Evolutionary conservation across 1,284 basidiomycete species (phyloP).

Genomic region (Leccinum olivaceoglutinosum): DNA sequence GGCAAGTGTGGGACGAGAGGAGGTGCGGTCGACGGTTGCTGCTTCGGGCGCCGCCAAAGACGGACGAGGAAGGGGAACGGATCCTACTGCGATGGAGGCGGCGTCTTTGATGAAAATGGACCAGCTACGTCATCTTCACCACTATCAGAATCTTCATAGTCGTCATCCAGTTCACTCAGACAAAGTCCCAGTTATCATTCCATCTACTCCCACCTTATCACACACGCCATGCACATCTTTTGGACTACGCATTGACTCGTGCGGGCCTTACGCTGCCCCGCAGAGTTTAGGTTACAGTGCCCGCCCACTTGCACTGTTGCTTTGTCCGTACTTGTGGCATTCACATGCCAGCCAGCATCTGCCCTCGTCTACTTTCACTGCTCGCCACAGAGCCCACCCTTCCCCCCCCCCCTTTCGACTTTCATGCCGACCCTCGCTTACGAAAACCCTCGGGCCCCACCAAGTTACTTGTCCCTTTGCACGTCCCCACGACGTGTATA

Average conservation of each 20-base stretch:
- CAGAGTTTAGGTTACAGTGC: too few relatives aligned
- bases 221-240: constrained; percentile 69
- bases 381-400: too few relatives aligned
- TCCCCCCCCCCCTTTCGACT: too few relatives aligned
- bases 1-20: constrained; percentile 38
- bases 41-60: not conserved
- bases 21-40: constrained; percentile 33
- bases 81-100: not conserved
- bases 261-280: too few relatives aligned
- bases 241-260: constrained; percentile 55
- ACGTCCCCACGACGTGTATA: too few relatives aligned
- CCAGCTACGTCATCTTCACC: not conserved
- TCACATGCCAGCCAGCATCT: too few relatives aligned
- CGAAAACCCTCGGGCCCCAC: too few relatives aligned
- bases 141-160: not conserved
- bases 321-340: too few relatives aligned
- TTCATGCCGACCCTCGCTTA: too few relatives aligned
- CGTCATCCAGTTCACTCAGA: constrained; percentile 9
- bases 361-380: too few relatives aligned
- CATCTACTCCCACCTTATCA: constrained; percentile 71
- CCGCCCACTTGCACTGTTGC: too few relatives aligned
- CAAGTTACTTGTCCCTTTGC: too few relatives aligned
- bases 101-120: not conserved
- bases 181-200: constrained; percentile 45
- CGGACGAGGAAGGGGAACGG: not conserved